Percentiles rank a stretch among this genome's conserved stretches.
phyloP scores from a whole-genome alignment of 495 filamentous ascomycete genomes.

The Podospora appendiculata region DNA sequence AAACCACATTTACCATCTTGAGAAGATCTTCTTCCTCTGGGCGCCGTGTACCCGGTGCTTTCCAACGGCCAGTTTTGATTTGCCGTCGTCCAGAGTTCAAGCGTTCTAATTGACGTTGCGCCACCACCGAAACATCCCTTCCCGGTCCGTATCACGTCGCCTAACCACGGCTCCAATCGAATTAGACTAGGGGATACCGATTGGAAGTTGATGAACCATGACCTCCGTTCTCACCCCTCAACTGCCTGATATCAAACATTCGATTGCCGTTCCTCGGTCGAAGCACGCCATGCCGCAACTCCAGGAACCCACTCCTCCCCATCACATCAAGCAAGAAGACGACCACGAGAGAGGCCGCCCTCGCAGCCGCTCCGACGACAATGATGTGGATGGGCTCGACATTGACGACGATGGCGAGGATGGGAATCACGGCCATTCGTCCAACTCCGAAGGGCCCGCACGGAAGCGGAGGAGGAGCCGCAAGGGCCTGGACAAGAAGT shows the following conservation, averaged over 20 bases:
- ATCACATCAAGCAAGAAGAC: conserved; percentile 34
- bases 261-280: conserved; percentile 24
- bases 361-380: conserved; percentile 38
- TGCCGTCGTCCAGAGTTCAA: conserved; percentile 9
- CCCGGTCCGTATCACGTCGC: conserved; percentile 16
- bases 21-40: neutral
- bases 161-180: conserved; percentile 5
- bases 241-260: conserved; percentile 30
- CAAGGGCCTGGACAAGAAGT: conserved; percentile 89
- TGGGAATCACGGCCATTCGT: conserved; percentile 37
- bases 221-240: conserved; percentile 39
- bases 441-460: conserved; percentile 46
- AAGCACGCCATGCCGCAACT: conserved; percentile 33
- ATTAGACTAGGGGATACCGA: conserved; percentile 8
- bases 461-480: conserved; percentile 76
- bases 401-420: conserved; percentile 31
- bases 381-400: conserved; percentile 33
- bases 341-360: conserved; percentile 37
- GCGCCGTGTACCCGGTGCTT: conserved; percentile 5
- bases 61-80: conserved; percentile 13
- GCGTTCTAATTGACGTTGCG: conserved; percentile 11
- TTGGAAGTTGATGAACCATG: conserved; percentile 30
- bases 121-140: conserved; percentile 3
- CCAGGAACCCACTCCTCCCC: conserved; percentile 33
- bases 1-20: too few relatives aligned